These are phyloP conservation scores for Acacia acuminata DNA, from an alignment of 306 rosid species.

Conservation along the genomic window DNA sequence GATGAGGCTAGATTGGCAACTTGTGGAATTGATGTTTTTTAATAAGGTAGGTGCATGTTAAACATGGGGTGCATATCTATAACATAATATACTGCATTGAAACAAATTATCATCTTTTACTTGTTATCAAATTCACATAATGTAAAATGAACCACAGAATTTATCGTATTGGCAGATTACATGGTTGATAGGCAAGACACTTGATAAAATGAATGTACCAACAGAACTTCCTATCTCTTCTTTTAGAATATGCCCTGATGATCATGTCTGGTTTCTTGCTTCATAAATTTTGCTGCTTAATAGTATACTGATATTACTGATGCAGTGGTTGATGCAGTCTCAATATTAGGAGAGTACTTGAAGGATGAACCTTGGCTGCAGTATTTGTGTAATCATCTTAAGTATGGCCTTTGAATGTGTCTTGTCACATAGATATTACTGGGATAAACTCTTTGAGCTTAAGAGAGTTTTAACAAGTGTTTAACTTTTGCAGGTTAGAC, in stretches of 20 bases:
- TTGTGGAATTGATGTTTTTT: slow-evolving; percentile 22
- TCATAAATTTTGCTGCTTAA: slow-evolving; percentile 12
- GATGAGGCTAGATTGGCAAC: slow-evolving; percentile 26
- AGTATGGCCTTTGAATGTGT: slow-evolving; percentile 49
- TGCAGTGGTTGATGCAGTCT: slow-evolving; percentile 87
- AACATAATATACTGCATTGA: neutral
- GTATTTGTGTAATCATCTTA: slow-evolving; percentile 65
- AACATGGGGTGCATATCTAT: slow-evolving; percentile 5
- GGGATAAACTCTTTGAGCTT: neutral
- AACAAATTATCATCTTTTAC: slow-evolving; percentile 13
- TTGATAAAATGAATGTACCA: neutral
- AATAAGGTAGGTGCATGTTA: slow-evolving; percentile 17
- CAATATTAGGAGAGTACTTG: slow-evolving; percentile 83
- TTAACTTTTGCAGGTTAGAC: slow-evolving; percentile 64
- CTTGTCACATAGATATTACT: slow-evolving; percentile 23
- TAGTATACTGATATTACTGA: slow-evolving; percentile 40
- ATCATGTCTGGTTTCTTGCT: neutral
- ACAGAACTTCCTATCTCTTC: neutral
- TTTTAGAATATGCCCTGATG: slow-evolving; percentile 1
- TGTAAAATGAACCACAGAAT: slow-evolving; percentile 2
- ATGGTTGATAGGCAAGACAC: neutral
- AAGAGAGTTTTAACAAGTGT: neutral
- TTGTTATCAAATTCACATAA: slow-evolving; percentile 7
- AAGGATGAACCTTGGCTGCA: slow-evolving; percentile 87
- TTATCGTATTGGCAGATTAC: neutral